These are phyloP conservation scores for Hibiscus syriacus DNA, from an alignment of 345 rosid species.

Conservation along the genomic window DNA sequence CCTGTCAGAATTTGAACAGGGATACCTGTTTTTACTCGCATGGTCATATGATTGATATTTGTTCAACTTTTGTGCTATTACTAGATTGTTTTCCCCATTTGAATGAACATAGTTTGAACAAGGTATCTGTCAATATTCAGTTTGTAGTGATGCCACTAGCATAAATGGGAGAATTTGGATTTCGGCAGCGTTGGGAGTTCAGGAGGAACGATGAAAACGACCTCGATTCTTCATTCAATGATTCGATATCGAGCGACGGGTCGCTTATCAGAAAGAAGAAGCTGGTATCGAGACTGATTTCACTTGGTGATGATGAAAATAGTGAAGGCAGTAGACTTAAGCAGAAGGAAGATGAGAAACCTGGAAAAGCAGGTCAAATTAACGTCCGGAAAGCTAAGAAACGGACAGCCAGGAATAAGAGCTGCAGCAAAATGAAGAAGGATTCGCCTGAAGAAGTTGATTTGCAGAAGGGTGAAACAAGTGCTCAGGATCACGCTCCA, in stretches of 20 bases:
- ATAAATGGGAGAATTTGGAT: slow-evolving; percentile 27
- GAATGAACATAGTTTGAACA: no score
- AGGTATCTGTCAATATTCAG: not conserved
- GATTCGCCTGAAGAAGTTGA: slow-evolving; percentile 10
- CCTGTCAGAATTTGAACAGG: not conserved
- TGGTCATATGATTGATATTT: not conserved
- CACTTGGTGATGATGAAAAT: slow-evolving; percentile 22
- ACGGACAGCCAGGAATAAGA: slow-evolving; percentile 9
- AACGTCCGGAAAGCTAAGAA: slow-evolving; percentile 20
- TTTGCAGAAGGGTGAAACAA: slow-evolving; percentile 20
- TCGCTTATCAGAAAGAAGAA: slow-evolving; percentile 23
- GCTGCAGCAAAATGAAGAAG: slow-evolving; percentile 3
- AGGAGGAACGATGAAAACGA: slow-evolving; percentile 27
- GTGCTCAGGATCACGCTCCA: slow-evolving; percentile 18
- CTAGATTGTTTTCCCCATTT: no score
- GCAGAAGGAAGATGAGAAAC: slow-evolving; percentile 13
- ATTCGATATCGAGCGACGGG: slow-evolving; percentile 22
- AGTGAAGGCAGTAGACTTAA: slow-evolving; percentile 17
- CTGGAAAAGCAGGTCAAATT: slow-evolving; percentile 10
- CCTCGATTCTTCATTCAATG: slow-evolving; percentile 38
- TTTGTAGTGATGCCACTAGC: not conserved
- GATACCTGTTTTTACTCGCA: not conserved
- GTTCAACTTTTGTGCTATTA: not conserved
- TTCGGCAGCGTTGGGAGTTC: slow-evolving; percentile 46
- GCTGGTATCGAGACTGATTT: slow-evolving; percentile 17